Conservation (phyloP, 768 basidiomycete genomes). For the Tulasnella sp. region DNA sequence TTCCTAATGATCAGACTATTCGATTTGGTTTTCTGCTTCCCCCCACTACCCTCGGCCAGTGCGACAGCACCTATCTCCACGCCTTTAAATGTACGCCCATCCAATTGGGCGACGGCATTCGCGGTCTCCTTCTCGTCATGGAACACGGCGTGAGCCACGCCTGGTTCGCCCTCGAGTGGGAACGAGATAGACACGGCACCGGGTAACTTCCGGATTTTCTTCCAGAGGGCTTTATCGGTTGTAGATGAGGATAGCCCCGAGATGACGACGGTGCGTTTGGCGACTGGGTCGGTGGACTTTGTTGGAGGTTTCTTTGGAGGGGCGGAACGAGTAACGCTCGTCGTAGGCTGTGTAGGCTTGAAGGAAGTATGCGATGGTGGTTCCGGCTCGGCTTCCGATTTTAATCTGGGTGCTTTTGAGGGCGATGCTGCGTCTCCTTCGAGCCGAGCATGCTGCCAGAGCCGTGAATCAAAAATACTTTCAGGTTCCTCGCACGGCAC, state of each 20-base stretch:
- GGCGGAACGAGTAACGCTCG: background rate
- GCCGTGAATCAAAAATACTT: background rate
- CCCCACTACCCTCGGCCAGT: constrained; percentile 72
- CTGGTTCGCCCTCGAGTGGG: constrained; percentile 41
- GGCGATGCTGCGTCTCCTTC: background rate
- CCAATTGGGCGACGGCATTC: constrained; percentile 68
- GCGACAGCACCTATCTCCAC: constrained; percentile 74
- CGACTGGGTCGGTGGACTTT: constrained; percentile 51
- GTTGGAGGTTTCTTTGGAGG: background rate
- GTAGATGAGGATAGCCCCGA: constrained; percentile 60
- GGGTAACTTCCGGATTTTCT: constrained; percentile 72
- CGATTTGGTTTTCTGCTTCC: constrained; percentile 37
- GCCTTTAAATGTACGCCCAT: constrained; percentile 91
- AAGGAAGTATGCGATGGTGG: constrained; percentile 7
- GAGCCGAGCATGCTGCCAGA: background rate
- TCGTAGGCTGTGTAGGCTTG: background rate
- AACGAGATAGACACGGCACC: constrained; percentile 73
- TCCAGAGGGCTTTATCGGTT: constrained; percentile 64
- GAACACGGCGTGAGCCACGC: constrained; percentile 67
- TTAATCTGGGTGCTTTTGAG: background rate
- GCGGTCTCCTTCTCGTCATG: constrained; percentile 56
- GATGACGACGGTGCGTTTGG: constrained; percentile 71
- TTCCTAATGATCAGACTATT: constrained; percentile 85
- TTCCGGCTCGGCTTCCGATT: background rate
- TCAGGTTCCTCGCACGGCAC: too few relatives aligned